phyloP scores from a whole-genome alignment of 768 basidiomycete genomes.

The Russula emetica region DNA sequence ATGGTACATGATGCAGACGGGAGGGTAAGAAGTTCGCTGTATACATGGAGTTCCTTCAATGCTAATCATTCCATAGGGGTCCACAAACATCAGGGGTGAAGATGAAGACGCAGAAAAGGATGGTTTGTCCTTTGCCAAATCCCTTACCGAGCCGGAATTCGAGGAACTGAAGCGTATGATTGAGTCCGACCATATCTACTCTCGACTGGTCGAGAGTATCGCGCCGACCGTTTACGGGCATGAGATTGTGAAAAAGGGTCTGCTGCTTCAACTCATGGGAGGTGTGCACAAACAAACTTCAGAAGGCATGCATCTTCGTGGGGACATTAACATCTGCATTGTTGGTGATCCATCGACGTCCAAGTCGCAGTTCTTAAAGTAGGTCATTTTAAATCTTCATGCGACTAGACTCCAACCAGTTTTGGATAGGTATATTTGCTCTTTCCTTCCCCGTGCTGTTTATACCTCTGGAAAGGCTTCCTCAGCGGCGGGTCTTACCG shows the following conservation, averaged over 20 bases:
- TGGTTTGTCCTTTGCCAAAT: conserved; percentile 79
- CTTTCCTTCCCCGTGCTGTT: conserved; percentile 94
- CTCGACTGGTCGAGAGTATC: conserved; percentile 87
- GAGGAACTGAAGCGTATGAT: conserved; percentile 95
- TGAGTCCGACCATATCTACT: conserved; percentile 90
- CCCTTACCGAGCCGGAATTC: conserved; percentile 89
- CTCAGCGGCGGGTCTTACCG: conserved; percentile 96
- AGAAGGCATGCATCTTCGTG: conserved; percentile 97
- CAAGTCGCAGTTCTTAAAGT: conserved; percentile 99
- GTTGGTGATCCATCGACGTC: conserved; percentile 95
- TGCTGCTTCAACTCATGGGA: conserved; percentile 94
- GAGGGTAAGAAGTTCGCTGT: conserved; percentile 51
- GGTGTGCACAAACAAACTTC: conserved; percentile 95
- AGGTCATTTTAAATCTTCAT: conserved; percentile 32
- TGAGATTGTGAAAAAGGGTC: conserved; percentile 97
- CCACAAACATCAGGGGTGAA: conserved; percentile 88
- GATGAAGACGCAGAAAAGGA: conserved; percentile 73
- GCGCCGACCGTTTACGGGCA: conserved; percentile 99
- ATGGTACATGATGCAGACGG: conserved; percentile 94
- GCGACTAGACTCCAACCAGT: conserved; percentile 8
- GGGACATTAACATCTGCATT: conserved; percentile 97
- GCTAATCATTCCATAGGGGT: conserved; percentile 45
- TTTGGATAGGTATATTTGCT: conserved; percentile 81
- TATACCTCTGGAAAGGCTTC: conserved; percentile 99
- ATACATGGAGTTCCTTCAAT: background rate